Percentiles rank a stretch among this genome's conserved stretches.
phyloP scores from a whole-genome alignment of 2,329 filamentous ascomycete genomes.

The Colletotrichum sublineola region DNA sequence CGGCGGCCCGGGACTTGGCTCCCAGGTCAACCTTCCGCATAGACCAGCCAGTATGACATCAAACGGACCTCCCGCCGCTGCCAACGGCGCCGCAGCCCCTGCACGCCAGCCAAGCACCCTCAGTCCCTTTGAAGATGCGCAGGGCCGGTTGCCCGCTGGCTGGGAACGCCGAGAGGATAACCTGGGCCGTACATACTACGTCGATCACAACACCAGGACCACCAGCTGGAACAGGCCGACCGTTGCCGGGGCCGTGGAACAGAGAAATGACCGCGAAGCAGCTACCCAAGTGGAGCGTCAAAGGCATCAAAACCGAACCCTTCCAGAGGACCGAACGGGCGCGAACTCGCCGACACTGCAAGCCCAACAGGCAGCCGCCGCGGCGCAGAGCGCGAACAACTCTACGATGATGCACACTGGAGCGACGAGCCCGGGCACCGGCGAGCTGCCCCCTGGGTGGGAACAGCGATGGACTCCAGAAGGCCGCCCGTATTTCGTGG shows the following conservation, averaged over 20 bases:
- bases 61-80: constrained; percentile 46
- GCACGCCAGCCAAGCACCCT: constrained; percentile 62
- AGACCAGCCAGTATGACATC: constrained; percentile 64
- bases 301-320: constrained; percentile 93
- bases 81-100: constrained; percentile 51
- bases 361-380: constrained; percentile 61
- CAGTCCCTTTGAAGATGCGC: constrained; percentile 96
- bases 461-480: constrained; percentile 97
- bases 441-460: constrained; percentile 95
- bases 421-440: constrained; percentile 92
- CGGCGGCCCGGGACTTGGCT: constrained; percentile 57
- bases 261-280: constrained; percentile 85
- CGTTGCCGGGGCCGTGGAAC: constrained; percentile 80
- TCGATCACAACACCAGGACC: constrained; percentile 96
- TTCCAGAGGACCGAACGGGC: constrained; percentile 95
- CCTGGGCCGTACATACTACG: constrained; percentile 94
- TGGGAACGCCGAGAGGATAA: constrained; percentile 98
- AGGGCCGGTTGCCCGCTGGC: constrained; percentile 89
- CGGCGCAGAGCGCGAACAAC: constrained; percentile 63
- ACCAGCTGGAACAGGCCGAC: constrained; percentile 97
- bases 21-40: constrained; percentile 57
- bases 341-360: constrained; percentile 88
- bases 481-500: constrained; percentile 95
- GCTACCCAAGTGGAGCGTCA: constrained; percentile 94
- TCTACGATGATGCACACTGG: constrained; percentile 95